A percentile compares a stretch with the other conserved stretches of the same genome.
These are phyloP conservation scores for Clarireedia paspali DNA, from an alignment of 2,329 filamentous ascomycete genomes.

Conservation along the genomic window DNA sequence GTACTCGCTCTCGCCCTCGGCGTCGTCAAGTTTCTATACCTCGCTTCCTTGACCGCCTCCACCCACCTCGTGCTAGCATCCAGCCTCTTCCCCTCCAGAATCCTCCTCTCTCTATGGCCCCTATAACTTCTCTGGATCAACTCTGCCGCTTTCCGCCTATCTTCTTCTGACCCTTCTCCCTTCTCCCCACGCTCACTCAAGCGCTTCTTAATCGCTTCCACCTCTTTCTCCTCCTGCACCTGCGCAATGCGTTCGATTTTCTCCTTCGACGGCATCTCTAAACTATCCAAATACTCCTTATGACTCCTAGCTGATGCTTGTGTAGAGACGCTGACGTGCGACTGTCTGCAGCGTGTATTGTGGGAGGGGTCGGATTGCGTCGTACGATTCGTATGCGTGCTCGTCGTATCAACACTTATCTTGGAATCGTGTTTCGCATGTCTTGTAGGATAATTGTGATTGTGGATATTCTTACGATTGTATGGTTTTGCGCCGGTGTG, in stretches of 20 bases:
- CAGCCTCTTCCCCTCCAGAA: constrained; percentile 60
- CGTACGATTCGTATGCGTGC: background rate
- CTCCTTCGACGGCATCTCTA: constrained; percentile 23
- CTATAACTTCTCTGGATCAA: constrained; percentile 67
- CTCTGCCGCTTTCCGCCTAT: constrained; percentile 42
- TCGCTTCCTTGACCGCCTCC: constrained; percentile 46
- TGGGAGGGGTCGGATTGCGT: no score
- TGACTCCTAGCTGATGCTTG: constrained; percentile 19
- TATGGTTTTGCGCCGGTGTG: background rate
- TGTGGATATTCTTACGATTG: background rate
- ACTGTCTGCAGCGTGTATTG: background rate
- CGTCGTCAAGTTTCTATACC: constrained; percentile 43
- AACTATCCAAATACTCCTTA: constrained; percentile 27
- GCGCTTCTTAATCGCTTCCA: constrained; percentile 20
- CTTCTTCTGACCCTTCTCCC: constrained; percentile 32
- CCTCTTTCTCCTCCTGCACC: constrained; percentile 36
- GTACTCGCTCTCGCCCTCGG: constrained; percentile 31
- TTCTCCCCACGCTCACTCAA: constrained; percentile 24
- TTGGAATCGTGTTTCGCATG: constrained; percentile 3
- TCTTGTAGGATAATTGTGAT: background rate
- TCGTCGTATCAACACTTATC: background rate
- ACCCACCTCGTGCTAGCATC: constrained; percentile 27
- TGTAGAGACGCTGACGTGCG: background rate
- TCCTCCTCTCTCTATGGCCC: constrained; percentile 65
- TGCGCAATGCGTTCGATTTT: constrained; percentile 42